Evolutionary conservation across 257 asterid genomes (phyloP).

Genomic region (Capsicum baccatum): DNA sequence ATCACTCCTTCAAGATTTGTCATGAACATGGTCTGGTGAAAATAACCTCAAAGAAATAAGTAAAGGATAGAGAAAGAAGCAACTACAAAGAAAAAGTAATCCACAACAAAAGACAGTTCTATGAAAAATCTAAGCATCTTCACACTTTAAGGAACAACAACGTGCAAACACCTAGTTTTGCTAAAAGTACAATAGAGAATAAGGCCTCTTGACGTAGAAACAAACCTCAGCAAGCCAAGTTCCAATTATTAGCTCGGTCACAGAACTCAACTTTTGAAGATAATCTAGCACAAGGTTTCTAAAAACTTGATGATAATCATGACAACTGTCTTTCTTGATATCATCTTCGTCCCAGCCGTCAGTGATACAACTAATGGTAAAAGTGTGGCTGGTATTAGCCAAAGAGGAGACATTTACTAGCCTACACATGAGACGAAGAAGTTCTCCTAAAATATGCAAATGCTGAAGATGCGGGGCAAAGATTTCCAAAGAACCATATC

Average conservation of each 20-base stretch:
- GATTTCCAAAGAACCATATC: not conserved
- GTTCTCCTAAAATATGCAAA: not conserved
- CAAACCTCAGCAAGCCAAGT: not conserved
- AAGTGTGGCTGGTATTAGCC: not conserved
- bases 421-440: not conserved
- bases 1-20: not conserved
- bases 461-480: not conserved
- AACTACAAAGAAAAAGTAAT: not conserved
- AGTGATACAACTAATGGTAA: not conserved
- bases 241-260: not conserved
- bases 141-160: too few species aligned
- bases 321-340: not conserved
- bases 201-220: not conserved
- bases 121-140: not conserved
- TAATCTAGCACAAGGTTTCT: not conserved
- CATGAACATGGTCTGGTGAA: not conserved
- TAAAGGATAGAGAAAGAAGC: not conserved
- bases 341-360: not conserved
- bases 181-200: not conserved
- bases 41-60: not conserved
- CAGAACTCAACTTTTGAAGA: not conserved
- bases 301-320: not conserved
- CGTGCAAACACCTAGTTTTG: too few species aligned
- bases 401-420: not conserved
- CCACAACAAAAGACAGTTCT: not conserved